phyloP scores from a whole-genome alignment of 176 grass and related monocot species.

The Phyllostachys edulis region DNA sequence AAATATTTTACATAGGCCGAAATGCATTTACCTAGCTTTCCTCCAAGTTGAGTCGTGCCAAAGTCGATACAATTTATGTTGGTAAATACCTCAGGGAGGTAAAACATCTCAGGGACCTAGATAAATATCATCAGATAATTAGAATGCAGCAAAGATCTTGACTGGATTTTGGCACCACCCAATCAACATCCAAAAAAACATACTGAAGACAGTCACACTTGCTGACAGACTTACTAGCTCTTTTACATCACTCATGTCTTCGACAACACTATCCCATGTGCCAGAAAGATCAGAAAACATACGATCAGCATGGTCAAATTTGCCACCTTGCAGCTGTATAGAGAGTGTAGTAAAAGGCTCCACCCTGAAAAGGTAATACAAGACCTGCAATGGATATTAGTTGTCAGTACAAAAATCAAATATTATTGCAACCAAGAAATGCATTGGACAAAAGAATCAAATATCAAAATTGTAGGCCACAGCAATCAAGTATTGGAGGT shows the following conservation, averaged over 20 bases:
- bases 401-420: conserved; percentile 34
- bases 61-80: conserved; percentile 94
- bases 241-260: conserved; percentile 99
- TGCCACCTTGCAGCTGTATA: conserved; percentile 97
- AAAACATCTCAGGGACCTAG: conserved; percentile 99
- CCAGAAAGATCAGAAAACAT: conserved; percentile 90
- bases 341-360: conserved; percentile 96
- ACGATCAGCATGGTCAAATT: conserved; percentile 99
- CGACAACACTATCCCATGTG: conserved; percentile 94
- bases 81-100: conserved; percentile 83
- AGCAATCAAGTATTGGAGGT: conserved; percentile 14
- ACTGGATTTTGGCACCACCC: background rate
- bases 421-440: conserved; percentile 7
- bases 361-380: conserved; percentile 98
- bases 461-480: conserved; percentile 14
- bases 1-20: conserved; percentile 10
- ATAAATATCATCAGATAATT: conserved; percentile 45
- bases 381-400: conserved; percentile 64
- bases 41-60: conserved; percentile 95
- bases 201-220: conserved; percentile 11
- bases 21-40: conserved; percentile 71
- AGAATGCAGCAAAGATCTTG: conserved; percentile 17
- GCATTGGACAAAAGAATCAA: conserved; percentile 14
- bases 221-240: conserved; percentile 74
- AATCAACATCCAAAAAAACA: conserved; percentile 23